phyloP scores from a whole-genome alignment of 148 eudicot genomes.

The Chenopodium formosanum region DNA sequence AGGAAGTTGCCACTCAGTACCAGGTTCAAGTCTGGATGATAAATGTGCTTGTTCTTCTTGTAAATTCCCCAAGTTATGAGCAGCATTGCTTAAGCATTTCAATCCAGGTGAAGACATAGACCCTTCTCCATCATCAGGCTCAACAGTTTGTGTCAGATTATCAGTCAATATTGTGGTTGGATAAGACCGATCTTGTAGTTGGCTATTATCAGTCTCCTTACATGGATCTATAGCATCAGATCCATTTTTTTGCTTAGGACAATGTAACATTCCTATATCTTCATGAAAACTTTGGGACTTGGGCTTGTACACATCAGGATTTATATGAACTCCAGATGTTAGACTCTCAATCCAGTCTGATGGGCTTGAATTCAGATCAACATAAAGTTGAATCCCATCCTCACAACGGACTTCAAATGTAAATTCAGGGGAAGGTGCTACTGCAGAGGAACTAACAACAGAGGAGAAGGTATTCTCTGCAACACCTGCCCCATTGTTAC shows the following conservation, averaged over 20 bases:
- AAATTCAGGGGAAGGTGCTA: conserved; percentile 32
- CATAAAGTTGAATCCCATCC: conserved; percentile 49
- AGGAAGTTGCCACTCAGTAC: conserved; percentile 18
- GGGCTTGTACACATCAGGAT: conserved; percentile 18
- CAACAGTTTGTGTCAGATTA: conserved; percentile 17
- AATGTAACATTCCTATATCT: conserved; percentile 26
- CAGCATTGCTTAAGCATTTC: conserved; percentile 8
- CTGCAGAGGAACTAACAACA: conserved; percentile 26
- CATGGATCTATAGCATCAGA: conserved; percentile 26
- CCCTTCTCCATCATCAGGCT: conserved; percentile 26
- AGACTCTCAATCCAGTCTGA: conserved; percentile 44
- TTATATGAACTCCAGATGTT: conserved; percentile 32
- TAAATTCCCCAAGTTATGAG: conserved; percentile 12
- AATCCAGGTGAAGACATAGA: conserved; percentile 10
- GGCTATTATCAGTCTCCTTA: conserved; percentile 16
- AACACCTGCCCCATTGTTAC: conserved; percentile 26
- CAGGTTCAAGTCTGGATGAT: conserved; percentile 26
- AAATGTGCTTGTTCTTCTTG: conserved; percentile 19
- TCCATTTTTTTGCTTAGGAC: conserved; percentile 21
- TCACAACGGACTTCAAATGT: conserved; percentile 40
- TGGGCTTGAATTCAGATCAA: conserved; percentile 51
- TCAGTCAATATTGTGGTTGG: conserved; percentile 22
- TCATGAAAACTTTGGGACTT: conserved; percentile 38
- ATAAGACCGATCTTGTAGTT: conserved; percentile 27
- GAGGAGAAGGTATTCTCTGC: conserved; percentile 35